Percentiles rank a stretch among this genome's conserved stretches.
phyloP scores from a whole-genome alignment of 2,329 filamentous ascomycete genomes.

The Sarocladium kiliense region DNA sequence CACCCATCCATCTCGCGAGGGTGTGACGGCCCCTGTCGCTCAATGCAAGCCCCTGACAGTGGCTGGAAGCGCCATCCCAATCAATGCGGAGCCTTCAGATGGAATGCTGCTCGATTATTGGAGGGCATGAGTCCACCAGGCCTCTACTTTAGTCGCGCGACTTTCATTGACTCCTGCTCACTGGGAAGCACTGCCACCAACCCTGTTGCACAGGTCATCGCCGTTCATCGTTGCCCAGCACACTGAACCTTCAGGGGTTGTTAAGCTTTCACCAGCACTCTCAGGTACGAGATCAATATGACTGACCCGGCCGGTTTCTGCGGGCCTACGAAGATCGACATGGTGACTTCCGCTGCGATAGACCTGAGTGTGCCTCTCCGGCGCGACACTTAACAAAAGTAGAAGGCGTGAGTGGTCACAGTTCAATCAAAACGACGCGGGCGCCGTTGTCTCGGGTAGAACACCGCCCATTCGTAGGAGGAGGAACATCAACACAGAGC shows the following conservation, averaged over 20 bases:
- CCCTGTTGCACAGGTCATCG: too few relatives aligned
- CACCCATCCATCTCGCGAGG: neutral
- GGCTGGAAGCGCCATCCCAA: conserved; percentile 3
- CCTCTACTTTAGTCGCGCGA: too few relatives aligned
- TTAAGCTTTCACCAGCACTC: neutral
- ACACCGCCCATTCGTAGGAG: too few relatives aligned
- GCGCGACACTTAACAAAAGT: neutral
- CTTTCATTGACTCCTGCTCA: too few relatives aligned
- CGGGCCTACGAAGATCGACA: neutral
- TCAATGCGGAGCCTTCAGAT: conserved; percentile 4
- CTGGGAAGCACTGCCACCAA: too few relatives aligned
- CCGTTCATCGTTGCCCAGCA: too few relatives aligned
- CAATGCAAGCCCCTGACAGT: conserved; percentile 4
- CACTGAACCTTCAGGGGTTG: neutral
- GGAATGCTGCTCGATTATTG: conserved; percentile 3
- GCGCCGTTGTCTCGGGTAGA: conserved; percentile 1
- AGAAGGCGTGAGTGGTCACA: neutral
- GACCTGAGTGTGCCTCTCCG: neutral
- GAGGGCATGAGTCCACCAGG: neutral
- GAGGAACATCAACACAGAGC: too few relatives aligned
- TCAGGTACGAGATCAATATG: neutral
- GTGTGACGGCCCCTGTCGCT: conserved; percentile 7
- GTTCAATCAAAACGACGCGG: neutral
- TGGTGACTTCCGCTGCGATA: neutral
- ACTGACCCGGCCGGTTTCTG: neutral